Evolutionary conservation across 495 filamentous ascomycete species (phyloP), one percentile per base, ranked within the genome.

Genomic region (Aspergillus bertholletiae): DNA sequence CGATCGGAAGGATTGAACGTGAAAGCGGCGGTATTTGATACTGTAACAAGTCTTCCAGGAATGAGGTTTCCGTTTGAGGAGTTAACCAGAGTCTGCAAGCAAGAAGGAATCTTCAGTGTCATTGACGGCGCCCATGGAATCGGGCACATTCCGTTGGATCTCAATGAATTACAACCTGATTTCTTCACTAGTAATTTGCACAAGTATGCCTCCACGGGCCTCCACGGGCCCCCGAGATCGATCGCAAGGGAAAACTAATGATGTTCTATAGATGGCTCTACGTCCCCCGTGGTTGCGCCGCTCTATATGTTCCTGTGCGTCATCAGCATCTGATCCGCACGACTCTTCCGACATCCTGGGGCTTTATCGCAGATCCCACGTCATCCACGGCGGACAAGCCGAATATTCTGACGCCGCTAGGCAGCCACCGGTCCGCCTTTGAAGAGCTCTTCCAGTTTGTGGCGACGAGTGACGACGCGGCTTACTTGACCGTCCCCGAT

Each of bases 141-240:
- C 32, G 92, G 92, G 1, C 85, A 92, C 45, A 80, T 96, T 21
- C 74, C 74, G 1, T 70, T 97, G 13, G 77, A 92, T 56, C 71
- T 96, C 17, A 59, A 58, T 0, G 66, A 59, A 18, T 64, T 89
- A 9, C 76, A 86, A 24, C 84, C 88, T 0, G 92, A 97, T 58
- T 97, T 96, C 68, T 84, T 96, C 56, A 79, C 89, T 7, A 83
- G 75, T 15, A 96, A 96, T 64, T 83, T 82, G 58, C 90, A 96
- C 70, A 97, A 96, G 81, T 83, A 72, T 54, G 74, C 53, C 40
- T 3, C 39, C 7, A 22, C 21, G 2, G n/a, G n/a, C n/a, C n/a
- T n/a, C n/a, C n/a, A n/a, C n/a, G n/a, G n/a, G n/a, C n/a, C n/a
- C n/a, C n/a, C n/a, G n/a, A n/a, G 1, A 28, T 28, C 7, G 35